phyloP scores from a whole-genome alignment of 2,329 filamentous ascomycete species.

The Blumeria hordei region DNA sequence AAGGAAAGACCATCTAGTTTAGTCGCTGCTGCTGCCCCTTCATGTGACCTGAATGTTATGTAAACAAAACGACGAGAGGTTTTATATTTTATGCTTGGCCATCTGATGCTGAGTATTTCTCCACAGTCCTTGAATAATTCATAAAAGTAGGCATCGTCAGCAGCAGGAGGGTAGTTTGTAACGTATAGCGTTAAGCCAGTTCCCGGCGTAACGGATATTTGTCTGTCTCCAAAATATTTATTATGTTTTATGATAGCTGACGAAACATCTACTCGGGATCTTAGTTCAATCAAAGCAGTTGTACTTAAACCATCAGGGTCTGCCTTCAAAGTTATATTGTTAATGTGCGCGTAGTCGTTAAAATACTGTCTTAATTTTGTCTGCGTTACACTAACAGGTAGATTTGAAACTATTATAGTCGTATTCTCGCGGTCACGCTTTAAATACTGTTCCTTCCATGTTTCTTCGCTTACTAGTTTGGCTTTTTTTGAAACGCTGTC shows the following conservation, averaged over 20 bases:
- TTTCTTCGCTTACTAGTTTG: slow-evolving; percentile 20
- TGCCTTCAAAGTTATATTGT: slow-evolving; percentile 43
- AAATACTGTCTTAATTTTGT: slow-evolving; percentile 72
- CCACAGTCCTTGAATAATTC: slow-evolving; percentile 51
- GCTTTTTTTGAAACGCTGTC: slow-evolving; percentile 42
- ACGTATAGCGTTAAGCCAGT: slow-evolving; percentile 66
- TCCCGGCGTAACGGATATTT: slow-evolving; percentile 51
- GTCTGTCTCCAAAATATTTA: slow-evolving; percentile 50
- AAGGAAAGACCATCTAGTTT: slow-evolving; percentile 47
- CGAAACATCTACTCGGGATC: slow-evolving; percentile 52
- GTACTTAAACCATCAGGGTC: slow-evolving; percentile 35
- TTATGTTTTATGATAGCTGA: slow-evolving; percentile 61
- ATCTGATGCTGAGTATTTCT: slow-evolving; percentile 62
- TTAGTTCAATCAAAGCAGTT: slow-evolving; percentile 67
- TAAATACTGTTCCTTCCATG: slow-evolving; percentile 18
- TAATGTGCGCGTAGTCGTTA: slow-evolving; percentile 67
- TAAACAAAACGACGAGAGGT: slow-evolving; percentile 86
- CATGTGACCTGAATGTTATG: slow-evolving; percentile 53
- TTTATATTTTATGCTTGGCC: slow-evolving; percentile 78
- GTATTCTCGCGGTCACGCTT: slow-evolving; percentile 83
- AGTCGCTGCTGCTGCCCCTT: slow-evolving; percentile 46
- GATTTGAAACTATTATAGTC: slow-evolving; percentile 54
- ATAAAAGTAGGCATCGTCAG: slow-evolving; percentile 46
- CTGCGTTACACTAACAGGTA: slow-evolving; percentile 46
- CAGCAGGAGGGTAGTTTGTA: slow-evolving; percentile 64